Base-by-base conservation (phyloP, 768 basidiomycete genomes). In the Paxillus ammoniavirescens region DNA sequence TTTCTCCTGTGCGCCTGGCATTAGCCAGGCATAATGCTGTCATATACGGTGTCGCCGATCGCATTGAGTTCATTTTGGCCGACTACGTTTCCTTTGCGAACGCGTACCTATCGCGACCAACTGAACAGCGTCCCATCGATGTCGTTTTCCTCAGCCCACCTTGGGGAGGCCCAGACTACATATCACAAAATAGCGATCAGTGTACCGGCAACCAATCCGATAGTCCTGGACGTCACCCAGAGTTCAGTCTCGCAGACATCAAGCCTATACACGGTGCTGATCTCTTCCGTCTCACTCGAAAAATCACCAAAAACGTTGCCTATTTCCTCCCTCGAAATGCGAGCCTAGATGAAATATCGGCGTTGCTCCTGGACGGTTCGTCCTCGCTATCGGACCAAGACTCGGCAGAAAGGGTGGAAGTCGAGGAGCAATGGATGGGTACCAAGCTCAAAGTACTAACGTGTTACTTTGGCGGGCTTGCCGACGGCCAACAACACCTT, bases 361-460 rank as follows among this genome's bases (percentile, higher is more conserved):
- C 61, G 0, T 69, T 91, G 41, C 65, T 82, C 23, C 63, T 66
- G 17, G 42, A 30, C 33, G 10, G 17, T 1, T 38, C 26, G 8
- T 17, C 37, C 9, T 28, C 40, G 23, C 31, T 41, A 12, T 56
- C 17, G 46, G 53, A 36, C 49, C 56, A 42, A 42, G 54, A 53
- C 13, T 43, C 52, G 17, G 48, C 46, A 37, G 91, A 93, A 69
- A 76, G 70, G 69, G 79, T 96, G 9, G 96, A 98, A 70, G 80
- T 98, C 7, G 94, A 98, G 66, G 96, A 98, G 70, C 92, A 92
- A 67, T 98, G 93, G 94, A 96, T 92, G 87, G 88, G 93, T 2
- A 77, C 77, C 9, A 96, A 96, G 74, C 71, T 98, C 42, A 98
- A 98, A 65, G 96, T 95, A 0, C 71, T 98, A 49, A 97, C 93